Evolutionary conservation across 257 asterid species (phyloP).

Genomic region (Fraxinus anomala): DNA sequence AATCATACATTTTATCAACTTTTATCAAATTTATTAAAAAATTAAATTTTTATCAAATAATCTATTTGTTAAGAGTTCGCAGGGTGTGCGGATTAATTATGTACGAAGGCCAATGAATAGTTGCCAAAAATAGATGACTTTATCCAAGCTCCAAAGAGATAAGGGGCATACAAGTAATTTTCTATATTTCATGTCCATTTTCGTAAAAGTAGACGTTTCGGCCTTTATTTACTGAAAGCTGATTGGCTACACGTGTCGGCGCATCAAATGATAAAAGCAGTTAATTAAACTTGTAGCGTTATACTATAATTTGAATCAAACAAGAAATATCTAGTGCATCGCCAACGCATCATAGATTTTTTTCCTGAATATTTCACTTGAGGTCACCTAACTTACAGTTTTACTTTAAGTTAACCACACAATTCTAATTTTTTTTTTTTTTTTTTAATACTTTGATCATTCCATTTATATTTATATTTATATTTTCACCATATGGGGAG

Average conservation of each 20-base stretch:
- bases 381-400: not conserved
- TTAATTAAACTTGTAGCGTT: conserved; percentile 18
- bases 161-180: conserved; percentile 30
- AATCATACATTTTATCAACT: too few relatives aligned
- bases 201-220: not conserved
- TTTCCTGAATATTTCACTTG: not conserved
- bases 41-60: too few relatives aligned
- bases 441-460: not conserved
- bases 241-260: conserved; percentile 43
- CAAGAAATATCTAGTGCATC: not conserved
- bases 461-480: not conserved
- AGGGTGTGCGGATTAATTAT: not conserved
- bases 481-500: too few relatives aligned
- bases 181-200: not conserved
- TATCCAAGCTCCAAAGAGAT: conserved; percentile 22
- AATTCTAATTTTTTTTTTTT: not conserved
- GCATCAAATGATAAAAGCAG: conserved; percentile 17
- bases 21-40: too few relatives aligned
- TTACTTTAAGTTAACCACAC: not conserved
- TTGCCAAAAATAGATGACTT: conserved; percentile 37
- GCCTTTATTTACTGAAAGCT: not conserved
- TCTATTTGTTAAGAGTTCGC: not conserved
- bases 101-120: conserved; percentile 6
- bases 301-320: not conserved
- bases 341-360: not conserved